Evolutionary conservation across 2,329 filamentous ascomycete genomes (phyloP).

Genomic region (Calonectria montana): DNA sequence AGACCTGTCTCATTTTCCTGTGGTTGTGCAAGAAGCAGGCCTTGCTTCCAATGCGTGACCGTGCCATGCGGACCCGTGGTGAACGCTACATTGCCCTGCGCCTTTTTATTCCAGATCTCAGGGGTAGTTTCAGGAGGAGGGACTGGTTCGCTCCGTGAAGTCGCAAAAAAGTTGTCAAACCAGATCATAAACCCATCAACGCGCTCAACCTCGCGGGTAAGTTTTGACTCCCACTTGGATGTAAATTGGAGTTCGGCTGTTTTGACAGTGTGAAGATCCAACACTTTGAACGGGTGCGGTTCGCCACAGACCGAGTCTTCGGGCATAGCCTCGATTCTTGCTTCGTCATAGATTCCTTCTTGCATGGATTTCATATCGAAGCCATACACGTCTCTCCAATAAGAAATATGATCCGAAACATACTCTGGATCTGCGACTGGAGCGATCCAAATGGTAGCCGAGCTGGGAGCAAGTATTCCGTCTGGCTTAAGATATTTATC

Average conservation of each 20-base stretch:
- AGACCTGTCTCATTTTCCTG: conserved; percentile 59
- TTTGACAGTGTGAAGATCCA: conserved; percentile 81
- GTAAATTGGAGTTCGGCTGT: conserved; percentile 81
- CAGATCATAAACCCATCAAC: conserved; percentile 92
- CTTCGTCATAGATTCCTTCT: conserved; percentile 82
- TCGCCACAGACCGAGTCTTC: conserved; percentile 68
- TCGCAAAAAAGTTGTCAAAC: conserved; percentile 94
- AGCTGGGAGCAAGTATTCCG: conserved; percentile 87
- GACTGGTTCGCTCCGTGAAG: conserved; percentile 64
- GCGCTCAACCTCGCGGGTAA: conserved; percentile 71
- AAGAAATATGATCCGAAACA: conserved; percentile 80
- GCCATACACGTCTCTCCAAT: conserved; percentile 94
- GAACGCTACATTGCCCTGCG: conserved; percentile 78
- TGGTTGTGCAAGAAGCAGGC: conserved; percentile 76
- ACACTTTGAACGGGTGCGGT: conserved; percentile 74
- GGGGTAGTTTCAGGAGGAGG: conserved; percentile 66
- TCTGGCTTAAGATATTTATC: conserved; percentile 85
- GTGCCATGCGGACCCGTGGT: conserved; percentile 84
- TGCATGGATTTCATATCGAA: conserved; percentile 96
- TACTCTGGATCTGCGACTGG: conserved; percentile 84
- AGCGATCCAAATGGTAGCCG: conserved; percentile 84
- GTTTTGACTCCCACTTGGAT: conserved; percentile 71
- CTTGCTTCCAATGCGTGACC: conserved; percentile 93
- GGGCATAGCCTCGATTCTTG: conserved; percentile 80
- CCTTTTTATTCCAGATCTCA: conserved; percentile 69